Evolutionary conservation across 441 rosid genomes (phyloP), one percentile per base, ranked within the genome.

Genomic region (Gossypium lobatum): DNA sequence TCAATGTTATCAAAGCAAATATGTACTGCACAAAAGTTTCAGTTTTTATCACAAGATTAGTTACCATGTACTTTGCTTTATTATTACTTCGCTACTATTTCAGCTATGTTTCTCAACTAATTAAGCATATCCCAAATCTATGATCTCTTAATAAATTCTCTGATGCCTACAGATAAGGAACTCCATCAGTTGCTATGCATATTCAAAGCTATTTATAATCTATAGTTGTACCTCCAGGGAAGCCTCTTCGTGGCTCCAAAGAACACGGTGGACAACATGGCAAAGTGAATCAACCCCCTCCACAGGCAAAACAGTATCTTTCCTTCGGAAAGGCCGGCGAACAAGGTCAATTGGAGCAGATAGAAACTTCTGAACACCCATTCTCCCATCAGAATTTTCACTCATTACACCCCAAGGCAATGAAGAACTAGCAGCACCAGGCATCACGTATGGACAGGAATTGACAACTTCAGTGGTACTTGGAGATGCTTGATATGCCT

Each of bases 381-480:
- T 69, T 63, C 77, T 76, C 74, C 85, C 84, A 62, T 83, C 83
- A 55, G 88, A 83, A 80, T 81, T 82, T 61, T 86, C 89, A 58
- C 77, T 81, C 52, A 78, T 73, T 50, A 91, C 85, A 75, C 89
- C 84, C 93, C 89, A 90, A 37, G 91, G 81, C 82, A 93, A 81
- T 69, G 98, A 84, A 75, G 97, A 84, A 50, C 82, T 84, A 68
- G 85, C 95, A 55, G 90, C 83, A 72, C 86, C 83, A 70, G 91
- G 90, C 70, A 95, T 83, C 72, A 91, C 79, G 64, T 95, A 93
- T 6, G 99, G 97, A 77, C 96, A 91, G 75, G 98, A 93, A 84
- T 95, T 95, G 73, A 93, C 80, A 52, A 91, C 85, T 75, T 82
- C 91, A 1, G 95, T 84, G 45, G 83, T 76, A 83, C 80, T 85